Base-by-base conservation (phyloP, 192 early-diverging fungal genomes). In the Rhizoclosmatium globosum region DNA sequence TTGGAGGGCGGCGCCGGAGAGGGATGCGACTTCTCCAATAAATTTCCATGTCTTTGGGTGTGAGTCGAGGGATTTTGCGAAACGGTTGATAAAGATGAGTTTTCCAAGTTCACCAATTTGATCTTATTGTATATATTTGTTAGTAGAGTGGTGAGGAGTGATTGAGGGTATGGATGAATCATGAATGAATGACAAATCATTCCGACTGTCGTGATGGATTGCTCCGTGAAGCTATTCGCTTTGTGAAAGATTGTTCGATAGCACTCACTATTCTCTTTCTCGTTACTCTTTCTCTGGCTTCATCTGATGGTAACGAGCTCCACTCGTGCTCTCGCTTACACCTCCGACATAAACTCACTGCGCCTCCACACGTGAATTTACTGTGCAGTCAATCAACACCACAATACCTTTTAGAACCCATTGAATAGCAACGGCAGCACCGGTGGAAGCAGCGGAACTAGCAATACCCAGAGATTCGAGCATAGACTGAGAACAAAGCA, bases 21-120 rank as follows among this genome's bases (percentile, higher is more conserved):
- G 76, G 11, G 83, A 85, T 19, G 90, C 77, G 17, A 89, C 74
- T 78, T 93, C 92, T 43, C 90, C 89, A 64, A 93, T 83, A 47
- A 92, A 81, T 77, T 92, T 93, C 91, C 91, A 92, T 45, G 91
- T 90, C 73, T 91, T 93, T 48, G 92, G 92, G 74, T 91, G 89
- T 38, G 92, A 91, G 62, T 93, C 92, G 83, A 93, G 92, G 1
- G 84, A 87, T 70, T 85, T 84, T 7, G 91, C 87, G 82, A 86
- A 93, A 19, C 87, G 82, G 73, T 92, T 88, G 73, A 93, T 93
- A 70, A 93, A 92, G 47, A 93, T 85, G 15, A 93, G 79, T 80
- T 93, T 93, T 50, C 91, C 92, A 38, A 93, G 72, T 80, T 93
- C 82, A 47, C 82, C 81, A 19, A 78, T 64, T 43, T 76, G 74